Base-by-base conservation (phyloP, 192 early-diverging fungal genomes). In the Radiomyces spectabilis region DNA sequence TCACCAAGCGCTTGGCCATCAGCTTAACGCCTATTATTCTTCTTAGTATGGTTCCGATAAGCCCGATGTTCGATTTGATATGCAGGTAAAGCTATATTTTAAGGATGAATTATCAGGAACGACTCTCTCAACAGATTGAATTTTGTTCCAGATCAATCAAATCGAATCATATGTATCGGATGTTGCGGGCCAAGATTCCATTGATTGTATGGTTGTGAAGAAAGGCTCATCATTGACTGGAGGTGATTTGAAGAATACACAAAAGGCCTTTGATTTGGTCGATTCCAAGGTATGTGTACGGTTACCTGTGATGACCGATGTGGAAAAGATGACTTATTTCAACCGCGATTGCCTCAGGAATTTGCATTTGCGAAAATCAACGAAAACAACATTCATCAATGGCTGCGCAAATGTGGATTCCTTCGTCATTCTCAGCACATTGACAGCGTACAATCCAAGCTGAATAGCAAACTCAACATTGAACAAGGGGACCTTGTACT, bases 41-140 rank as follows among this genome's bases (percentile, higher is more conserved):
- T 37, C 27, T 10, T 57, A 72, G 68, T 96, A 85, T 70, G 93
- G 93, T 1, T 91, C 89, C 0, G 93, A 96, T 57, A 96, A 96
- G 57, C 93, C 93, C 0, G 91, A 96, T 63, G 82, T 82, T 1
- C 69, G 93, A 24, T 92, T 84, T 69, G 88, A 75, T 12, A 67
- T 96, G 51, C 81, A 88, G 76, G 79, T 88, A 65, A 45, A 47
- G 27, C n/a, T n/a, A n/a, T n/a, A n/a, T n/a, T n/a, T n/a, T n/a
- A n/a, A n/a, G n/a, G n/a, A n/a, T n/a, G n/a, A n/a, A n/a, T n/a
- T n/a, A n/a, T n/a, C n/a, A n/a, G n/a, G n/a, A n/a, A n/a, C n/a
- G n/a, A n/a, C n/a, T n/a, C n/a, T n/a, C n/a, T n/a, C n/a, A n/a
- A n/a, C n/a, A n/a, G n/a, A n/a, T n/a, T n/a, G n/a, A n/a, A n/a